Percentiles rank a stretch among this genome's conserved stretches.
phyloP scores from a whole-genome alignment of 345 rosid genomes.

The Salix koriyanagi region DNA sequence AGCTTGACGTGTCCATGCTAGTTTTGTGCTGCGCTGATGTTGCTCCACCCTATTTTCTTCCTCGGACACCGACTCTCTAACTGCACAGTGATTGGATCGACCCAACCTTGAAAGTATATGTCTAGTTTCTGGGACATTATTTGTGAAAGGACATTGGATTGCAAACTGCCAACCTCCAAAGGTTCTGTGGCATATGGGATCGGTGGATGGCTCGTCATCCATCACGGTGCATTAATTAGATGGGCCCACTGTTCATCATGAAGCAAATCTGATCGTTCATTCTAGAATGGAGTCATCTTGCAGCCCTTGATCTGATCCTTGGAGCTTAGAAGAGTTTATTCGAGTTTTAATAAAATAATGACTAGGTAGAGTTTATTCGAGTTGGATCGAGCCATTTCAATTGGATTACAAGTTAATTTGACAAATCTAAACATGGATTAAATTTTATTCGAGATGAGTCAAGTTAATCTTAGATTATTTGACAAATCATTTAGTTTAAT shows the following conservation, averaged over 20 bases:
- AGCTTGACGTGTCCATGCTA: not conserved
- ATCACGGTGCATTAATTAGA: not conserved
- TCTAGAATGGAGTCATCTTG: not conserved
- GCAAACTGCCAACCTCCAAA: slow-evolving; percentile 4
- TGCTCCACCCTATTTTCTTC: not conserved
- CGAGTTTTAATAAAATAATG: too few relatives aligned
- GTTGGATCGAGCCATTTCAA: too few relatives aligned
- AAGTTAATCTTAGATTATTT: too few relatives aligned
- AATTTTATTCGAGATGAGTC: too few relatives aligned
- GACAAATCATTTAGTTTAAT: too few relatives aligned
- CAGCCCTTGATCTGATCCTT: not conserved
- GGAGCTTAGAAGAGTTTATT: not conserved
- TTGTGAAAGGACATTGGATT: not conserved
- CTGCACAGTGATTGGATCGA: slow-evolving; percentile 8
- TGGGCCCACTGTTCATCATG: not conserved
- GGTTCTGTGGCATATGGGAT: not conserved
- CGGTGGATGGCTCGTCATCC: slow-evolving; percentile 13
- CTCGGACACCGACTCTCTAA: not conserved
- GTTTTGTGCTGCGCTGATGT: not conserved
- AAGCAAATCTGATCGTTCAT: slow-evolving; percentile 1
- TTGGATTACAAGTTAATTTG: too few relatives aligned
- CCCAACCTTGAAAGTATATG: slow-evolving; percentile 5
- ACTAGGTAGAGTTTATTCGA: too few relatives aligned
- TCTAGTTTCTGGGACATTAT: not conserved
- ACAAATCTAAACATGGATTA: too few relatives aligned